Percentiles rank a stretch among this genome's conserved stretches.
Evolutionary conservation across 2,329 filamentous ascomycete species (phyloP).

Genomic region (Xylariales sp.): DNA sequence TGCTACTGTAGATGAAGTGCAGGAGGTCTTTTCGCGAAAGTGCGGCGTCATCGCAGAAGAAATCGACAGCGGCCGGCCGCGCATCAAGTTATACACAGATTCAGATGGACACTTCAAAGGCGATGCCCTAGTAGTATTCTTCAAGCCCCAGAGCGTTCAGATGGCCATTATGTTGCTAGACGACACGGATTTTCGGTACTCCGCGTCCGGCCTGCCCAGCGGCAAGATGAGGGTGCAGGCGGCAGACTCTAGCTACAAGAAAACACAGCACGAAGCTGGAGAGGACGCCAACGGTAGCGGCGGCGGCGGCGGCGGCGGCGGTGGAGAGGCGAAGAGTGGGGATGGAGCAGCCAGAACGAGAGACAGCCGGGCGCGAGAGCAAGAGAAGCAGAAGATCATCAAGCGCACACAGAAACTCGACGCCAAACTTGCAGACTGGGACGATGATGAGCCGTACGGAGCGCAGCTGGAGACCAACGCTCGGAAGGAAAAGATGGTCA

Average conservation of each 20-base stretch:
- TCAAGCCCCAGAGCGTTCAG: conserved; percentile 88
- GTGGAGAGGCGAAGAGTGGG: conserved; percentile 8
- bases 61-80: conserved; percentile 79
- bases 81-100: conserved; percentile 91
- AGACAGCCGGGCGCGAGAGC: conserved; percentile 41
- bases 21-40: conserved; percentile 75
- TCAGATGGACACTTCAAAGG: conserved; percentile 84
- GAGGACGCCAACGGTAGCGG: conserved; percentile 12
- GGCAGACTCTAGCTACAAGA: conserved; percentile 91
- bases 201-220: conserved; percentile 41
- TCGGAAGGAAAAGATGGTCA: conserved; percentile 74
- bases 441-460: conserved; percentile 72
- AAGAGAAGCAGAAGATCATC: conserved; percentile 85
- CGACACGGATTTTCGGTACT: conserved; percentile 74
- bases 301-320: conserved; percentile 12
- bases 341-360: conserved; percentile 39
- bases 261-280: conserved; percentile 61
- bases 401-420: conserved; percentile 87
- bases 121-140: conserved; percentile 89
- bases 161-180: conserved; percentile 79
- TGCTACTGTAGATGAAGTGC: conserved; percentile 73
- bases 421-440: conserved; percentile 91
- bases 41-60: conserved; percentile 92
- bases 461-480: conserved; percentile 41
- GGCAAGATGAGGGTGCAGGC: conserved; percentile 76